Evolutionary conservation across 179 eudicot genomes (phyloP).

Genomic region (Dionaea muscipula): DNA sequence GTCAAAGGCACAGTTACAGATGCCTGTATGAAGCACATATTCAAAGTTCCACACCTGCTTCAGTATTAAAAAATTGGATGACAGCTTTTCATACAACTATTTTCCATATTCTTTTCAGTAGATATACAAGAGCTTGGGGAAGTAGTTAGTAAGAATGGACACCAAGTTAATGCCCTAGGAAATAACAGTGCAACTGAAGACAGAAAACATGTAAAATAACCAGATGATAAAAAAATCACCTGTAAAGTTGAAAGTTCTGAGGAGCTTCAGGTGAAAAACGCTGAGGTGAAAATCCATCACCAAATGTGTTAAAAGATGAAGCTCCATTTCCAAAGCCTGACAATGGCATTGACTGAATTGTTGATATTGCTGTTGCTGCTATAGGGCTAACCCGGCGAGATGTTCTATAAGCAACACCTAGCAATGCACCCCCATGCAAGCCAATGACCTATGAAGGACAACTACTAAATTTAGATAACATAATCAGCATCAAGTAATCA

Average conservation of each 20-base stretch:
- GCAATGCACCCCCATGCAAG: slow-evolving; percentile 86
- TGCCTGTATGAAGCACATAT: no score
- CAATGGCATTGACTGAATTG: slow-evolving; percentile 75
- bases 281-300: slow-evolving; percentile 51
- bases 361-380: slow-evolving; percentile 77
- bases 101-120: no score
- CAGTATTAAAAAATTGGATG: no score
- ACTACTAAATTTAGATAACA: slow-evolving; percentile 2
- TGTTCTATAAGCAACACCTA: slow-evolving; percentile 80
- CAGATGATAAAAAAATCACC: slow-evolving; percentile 23
- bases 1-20: no score
- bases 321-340: slow-evolving; percentile 59
- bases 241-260: slow-evolving; percentile 77
- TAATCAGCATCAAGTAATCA: neutral
- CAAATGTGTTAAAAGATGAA: slow-evolving; percentile 66
- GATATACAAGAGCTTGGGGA: no score
- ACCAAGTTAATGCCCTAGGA: no score
- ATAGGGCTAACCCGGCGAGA: slow-evolving; percentile 70
- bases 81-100: no score
- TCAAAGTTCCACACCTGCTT: no score
- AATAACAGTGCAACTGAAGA: no score
- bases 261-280: slow-evolving; percentile 43
- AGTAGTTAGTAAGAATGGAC: no score
- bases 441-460: slow-evolving; percentile 38
- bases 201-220: no score